Conservation (phyloP, 352 stramenopile genomes). For the Phytophthora foliorum region DNA sequence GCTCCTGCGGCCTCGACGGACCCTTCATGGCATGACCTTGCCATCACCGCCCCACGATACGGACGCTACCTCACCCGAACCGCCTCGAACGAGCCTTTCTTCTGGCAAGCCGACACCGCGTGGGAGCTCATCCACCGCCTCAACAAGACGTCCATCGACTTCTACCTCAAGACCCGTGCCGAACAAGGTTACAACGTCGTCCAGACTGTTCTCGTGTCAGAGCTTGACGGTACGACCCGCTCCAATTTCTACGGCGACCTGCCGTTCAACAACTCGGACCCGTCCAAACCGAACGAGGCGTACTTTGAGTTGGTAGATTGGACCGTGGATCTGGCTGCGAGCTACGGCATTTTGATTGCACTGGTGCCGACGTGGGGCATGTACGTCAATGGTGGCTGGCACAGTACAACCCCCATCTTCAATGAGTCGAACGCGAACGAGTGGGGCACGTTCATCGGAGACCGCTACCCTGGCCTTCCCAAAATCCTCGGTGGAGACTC, state of each 20-base stretch:
- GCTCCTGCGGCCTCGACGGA: not conserved
- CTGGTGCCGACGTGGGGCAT: constrained; percentile 34
- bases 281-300: constrained; percentile 32
- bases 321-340: constrained; percentile 30
- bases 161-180: constrained; percentile 35
- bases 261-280: constrained; percentile 39
- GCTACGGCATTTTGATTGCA: constrained; percentile 30
- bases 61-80: constrained; percentile 32
- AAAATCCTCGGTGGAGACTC: constrained; percentile 36
- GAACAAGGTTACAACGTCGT: constrained; percentile 40
- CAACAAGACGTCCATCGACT: constrained; percentile 45
- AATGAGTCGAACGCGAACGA: constrained; percentile 34
- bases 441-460: constrained; percentile 28
- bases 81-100: constrained; percentile 19
- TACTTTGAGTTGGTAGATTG: constrained; percentile 40
- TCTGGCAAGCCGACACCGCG: constrained; percentile 38
- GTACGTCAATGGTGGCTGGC: constrained; percentile 35
- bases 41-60: constrained; percentile 21
- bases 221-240: constrained; percentile 36
- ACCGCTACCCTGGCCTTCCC: constrained; percentile 30
- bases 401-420: constrained; percentile 22
- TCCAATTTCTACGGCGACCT: constrained; percentile 39
- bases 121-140: constrained; percentile 37
- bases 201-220: constrained; percentile 35
- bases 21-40: constrained; percentile 25